Conservation (phyloP, 148 eudicot genomes). For the Rhododendron henanense region DNA sequence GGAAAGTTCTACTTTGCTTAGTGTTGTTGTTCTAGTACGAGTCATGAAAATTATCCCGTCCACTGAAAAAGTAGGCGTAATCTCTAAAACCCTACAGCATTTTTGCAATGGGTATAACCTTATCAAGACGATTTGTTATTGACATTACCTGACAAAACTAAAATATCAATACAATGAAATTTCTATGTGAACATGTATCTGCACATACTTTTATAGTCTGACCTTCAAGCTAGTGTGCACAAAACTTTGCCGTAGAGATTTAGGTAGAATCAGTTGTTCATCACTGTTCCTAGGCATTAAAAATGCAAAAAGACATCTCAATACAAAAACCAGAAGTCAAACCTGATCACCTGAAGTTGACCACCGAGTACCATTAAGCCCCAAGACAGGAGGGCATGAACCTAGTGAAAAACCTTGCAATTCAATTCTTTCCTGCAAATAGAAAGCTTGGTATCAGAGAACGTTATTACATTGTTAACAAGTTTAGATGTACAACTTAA, state of each 20-base stretch:
- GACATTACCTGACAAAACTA: background rate
- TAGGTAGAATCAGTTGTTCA: background rate
- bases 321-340: slow-evolving; percentile 4
- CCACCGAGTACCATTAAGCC: slow-evolving; percentile 85
- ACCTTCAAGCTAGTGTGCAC: background rate
- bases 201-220: background rate
- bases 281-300: background rate
- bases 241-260: background rate
- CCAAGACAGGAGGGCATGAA: slow-evolving; percentile 68
- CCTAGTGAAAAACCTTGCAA: slow-evolving; percentile 91
- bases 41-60: background rate
- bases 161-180: background rate
- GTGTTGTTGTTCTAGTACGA: background rate
- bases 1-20: background rate
- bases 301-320: too few relatives aligned
- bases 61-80: background rate
- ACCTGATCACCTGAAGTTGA: slow-evolving; percentile 77
- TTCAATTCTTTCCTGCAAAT: slow-evolving; percentile 82
- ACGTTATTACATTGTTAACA: background rate
- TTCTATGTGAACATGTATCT: background rate
- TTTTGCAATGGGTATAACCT: background rate
- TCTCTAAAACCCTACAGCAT: background rate
- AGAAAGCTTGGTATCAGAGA: background rate
- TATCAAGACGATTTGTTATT: background rate
- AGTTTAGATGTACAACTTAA: background rate